These are phyloP conservation scores for Paspalum vaginatum DNA, from an alignment of 176 grass and related monocot species.

Conservation along the genomic window DNA sequence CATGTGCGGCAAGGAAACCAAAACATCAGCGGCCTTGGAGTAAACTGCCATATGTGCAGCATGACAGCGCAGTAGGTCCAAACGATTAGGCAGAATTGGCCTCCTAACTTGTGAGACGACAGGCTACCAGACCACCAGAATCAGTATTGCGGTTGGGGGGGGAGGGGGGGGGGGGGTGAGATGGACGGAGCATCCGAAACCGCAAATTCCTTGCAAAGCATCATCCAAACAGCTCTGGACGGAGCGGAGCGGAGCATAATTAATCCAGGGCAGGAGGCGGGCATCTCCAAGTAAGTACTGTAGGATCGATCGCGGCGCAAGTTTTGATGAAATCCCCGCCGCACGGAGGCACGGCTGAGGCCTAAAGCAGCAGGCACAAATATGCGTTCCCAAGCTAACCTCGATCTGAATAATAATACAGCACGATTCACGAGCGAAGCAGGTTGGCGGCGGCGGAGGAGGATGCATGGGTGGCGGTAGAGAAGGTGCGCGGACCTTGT, in stretches of 20 bases:
- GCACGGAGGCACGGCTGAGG: neutral
- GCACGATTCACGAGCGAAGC: neutral
- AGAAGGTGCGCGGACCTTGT: slow-evolving; percentile 44
- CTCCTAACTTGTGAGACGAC: neutral
- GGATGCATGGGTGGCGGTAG: neutral
- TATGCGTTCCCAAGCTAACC: neutral
- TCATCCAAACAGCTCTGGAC: neutral
- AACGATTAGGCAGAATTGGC: neutral
- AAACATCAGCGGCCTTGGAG: too few relatives aligned
- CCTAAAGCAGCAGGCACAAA: neutral
- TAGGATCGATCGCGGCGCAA: neutral
- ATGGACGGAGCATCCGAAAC: neutral
- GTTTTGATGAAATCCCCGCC: neutral
- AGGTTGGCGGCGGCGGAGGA: neutral
- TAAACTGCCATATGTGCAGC: too few relatives aligned
- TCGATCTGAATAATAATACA: slow-evolving; percentile 7
- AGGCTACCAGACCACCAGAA: neutral
- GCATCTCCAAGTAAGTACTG: neutral
- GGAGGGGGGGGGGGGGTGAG: too few relatives aligned
- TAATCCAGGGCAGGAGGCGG: neutral
- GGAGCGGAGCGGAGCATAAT: neutral
- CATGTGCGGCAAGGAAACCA: neutral
- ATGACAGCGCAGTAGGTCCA: neutral
- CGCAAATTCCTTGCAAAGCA: neutral
- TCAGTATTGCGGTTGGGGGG: too few relatives aligned